phyloP scores from a whole-genome alignment of 164 flowering plant species.

The Cinnamomum micranthum region DNA sequence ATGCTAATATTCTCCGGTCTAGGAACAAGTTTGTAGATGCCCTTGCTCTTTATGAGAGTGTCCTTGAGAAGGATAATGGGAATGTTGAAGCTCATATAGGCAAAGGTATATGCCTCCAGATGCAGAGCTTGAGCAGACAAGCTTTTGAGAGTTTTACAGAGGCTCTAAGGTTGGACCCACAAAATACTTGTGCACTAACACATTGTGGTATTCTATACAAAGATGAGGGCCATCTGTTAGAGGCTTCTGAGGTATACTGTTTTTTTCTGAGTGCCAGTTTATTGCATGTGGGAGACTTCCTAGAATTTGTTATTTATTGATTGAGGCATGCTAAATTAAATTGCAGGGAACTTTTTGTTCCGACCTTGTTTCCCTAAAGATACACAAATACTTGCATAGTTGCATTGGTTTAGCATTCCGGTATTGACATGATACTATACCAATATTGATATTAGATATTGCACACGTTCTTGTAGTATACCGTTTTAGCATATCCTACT shows the following conservation, averaged over 20 bases:
- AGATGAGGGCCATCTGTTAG: constrained; percentile 89
- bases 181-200: constrained; percentile 91
- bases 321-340: neutral
- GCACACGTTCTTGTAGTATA: too few species aligned
- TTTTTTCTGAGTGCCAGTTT: neutral
- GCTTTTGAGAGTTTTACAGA: constrained; percentile 91
- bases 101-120: constrained; percentile 94
- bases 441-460: too few species aligned
- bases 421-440: too few species aligned
- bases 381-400: too few species aligned
- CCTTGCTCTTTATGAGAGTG: constrained; percentile 63
- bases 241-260: constrained; percentile 87
- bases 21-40: constrained; percentile 96
- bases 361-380: neutral
- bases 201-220: constrained; percentile 93
- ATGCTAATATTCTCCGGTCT: constrained; percentile 86
- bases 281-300: neutral
- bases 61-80: constrained; percentile 60
- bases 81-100: constrained; percentile 91
- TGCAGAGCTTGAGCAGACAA: constrained; percentile 71
- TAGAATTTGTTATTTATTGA: neutral
- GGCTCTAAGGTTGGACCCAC: constrained; percentile 80
- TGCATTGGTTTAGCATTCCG: too few species aligned
- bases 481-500: too few species aligned
- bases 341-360: neutral